Evolutionary conservation across 2,329 filamentous ascomycete species (phyloP), one percentile per base, ranked within the genome.

Genomic region (Penicillium italicum): DNA sequence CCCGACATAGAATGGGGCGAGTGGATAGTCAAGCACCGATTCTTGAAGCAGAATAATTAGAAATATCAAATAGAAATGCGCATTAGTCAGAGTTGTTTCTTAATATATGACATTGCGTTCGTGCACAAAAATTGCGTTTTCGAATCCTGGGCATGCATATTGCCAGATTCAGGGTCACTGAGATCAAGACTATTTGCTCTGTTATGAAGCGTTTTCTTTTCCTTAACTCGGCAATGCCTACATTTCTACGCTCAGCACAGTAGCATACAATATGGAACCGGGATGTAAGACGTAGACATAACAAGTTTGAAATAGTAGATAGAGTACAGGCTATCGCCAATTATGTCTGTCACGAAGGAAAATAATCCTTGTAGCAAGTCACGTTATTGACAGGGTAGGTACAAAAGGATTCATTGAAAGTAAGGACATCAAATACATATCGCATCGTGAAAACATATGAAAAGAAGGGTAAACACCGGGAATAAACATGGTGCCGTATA

Each of bases 361-460:
- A 50, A 37, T 16, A 40, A 26, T 36, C 55, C 38, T 30, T 42
- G 55, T 40, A 43, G 22, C 49, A 40, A 30, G 34, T 49, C 37
- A 53, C 42, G 43, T 44, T 50, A 42, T 41, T 45, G 41, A 42
- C 20, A 61, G 53, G 37, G 49, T 61, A 63, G 58, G 50, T 57
- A 60, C 56, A 61, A 26, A 58, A 40, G 48, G 41, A 58, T 62
- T 40, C 61, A 62, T 65, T 58, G 45, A 56, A 44, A 55, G 31
- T 54, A 30, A 54, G 41, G 47, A 53, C 44, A 38, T 57, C 59
- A 60, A 58, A 42, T 66, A 65, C 56, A 62, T 51, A 55, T 62
- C 50, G 53, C 58, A 61, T 60, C 53, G 33, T 55, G 43, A 62
- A 24, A 37, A 47, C 40, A 56, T 33, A 47, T 38, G 48, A 59